Evolutionary conservation across 1,139 yeast genomes (phyloP).

Genomic region (Hansenula lynferdii): DNA sequence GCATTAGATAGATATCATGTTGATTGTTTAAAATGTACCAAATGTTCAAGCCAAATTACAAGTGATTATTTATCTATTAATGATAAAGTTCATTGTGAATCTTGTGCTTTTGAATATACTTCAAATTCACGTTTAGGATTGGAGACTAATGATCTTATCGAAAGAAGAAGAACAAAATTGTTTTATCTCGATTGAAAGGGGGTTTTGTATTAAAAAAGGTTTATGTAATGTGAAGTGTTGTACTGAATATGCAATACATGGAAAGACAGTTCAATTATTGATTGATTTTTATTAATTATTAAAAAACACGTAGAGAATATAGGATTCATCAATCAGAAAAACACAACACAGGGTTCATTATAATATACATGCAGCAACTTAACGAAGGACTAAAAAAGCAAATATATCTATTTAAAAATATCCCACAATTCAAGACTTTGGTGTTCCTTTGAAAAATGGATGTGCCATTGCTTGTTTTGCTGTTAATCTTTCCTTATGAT

Average conservation of each 20-base stretch:
- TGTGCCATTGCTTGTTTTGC: slow-evolving; percentile 95
- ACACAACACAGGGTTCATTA: too few species aligned
- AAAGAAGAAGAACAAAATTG: slow-evolving; percentile 8
- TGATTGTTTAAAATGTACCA: slow-evolving; percentile 53
- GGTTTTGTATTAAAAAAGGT: too few species aligned
- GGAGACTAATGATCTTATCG: background rate
- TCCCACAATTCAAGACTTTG: slow-evolving; percentile 1
- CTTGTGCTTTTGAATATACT: slow-evolving; percentile 14
- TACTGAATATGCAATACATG: too few species aligned
- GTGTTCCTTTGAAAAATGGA: slow-evolving; percentile 44
- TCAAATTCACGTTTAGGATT: background rate
- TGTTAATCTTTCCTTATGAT: slow-evolving; percentile 91
- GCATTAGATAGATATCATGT: slow-evolving; percentile 61
- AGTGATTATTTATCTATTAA: slow-evolving; percentile 55
- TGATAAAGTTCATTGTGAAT: slow-evolving; percentile 48
- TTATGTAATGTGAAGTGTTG: too few species aligned
- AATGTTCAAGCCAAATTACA: slow-evolving; percentile 42
- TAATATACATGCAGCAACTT: too few species aligned
- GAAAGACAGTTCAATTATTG: too few species aligned
- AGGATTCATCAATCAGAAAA: too few species aligned
- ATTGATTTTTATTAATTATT: too few species aligned
- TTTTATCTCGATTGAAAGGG: background rate
- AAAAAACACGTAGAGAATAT: too few species aligned
- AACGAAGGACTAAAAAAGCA: too few species aligned
- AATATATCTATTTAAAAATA: too few species aligned